These are phyloP conservation scores for Rhodotorula toruloides DNA, from an alignment of 768 basidiomycete species.

Conservation along the genomic window DNA sequence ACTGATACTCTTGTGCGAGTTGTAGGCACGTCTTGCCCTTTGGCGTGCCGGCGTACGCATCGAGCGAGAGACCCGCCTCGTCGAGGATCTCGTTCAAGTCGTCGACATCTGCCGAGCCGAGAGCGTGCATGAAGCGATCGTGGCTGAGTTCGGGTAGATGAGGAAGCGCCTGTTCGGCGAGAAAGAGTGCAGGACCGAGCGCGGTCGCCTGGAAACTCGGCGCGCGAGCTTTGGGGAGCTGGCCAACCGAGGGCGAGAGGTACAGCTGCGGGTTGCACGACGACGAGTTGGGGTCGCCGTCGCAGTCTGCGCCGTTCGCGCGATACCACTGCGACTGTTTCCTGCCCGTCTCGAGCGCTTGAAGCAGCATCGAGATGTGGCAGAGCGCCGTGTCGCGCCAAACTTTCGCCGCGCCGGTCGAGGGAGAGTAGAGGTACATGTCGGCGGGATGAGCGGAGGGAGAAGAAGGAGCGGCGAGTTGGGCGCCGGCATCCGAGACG, in stretches of 20 bases:
- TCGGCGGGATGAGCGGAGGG: background rate
- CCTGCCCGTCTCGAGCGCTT: constrained; percentile 14
- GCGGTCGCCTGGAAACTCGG: constrained; percentile 36
- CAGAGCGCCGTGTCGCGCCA: constrained; percentile 35
- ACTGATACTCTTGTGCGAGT: constrained; percentile 20
- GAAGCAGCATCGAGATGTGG: constrained; percentile 35
- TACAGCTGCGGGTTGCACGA: background rate
- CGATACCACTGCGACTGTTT: background rate
- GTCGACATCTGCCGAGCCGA: constrained; percentile 17
- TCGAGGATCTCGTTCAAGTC: constrained; percentile 24
- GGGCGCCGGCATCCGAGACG: constrained; percentile 14
- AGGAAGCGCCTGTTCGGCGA: constrained; percentile 6
- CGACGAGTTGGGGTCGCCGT: background rate
- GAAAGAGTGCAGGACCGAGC: constrained; percentile 33
- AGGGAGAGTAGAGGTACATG: constrained; percentile 29
- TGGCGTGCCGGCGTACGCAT: background rate
- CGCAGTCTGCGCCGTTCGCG: background rate
- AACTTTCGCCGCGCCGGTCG: constrained; percentile 20
- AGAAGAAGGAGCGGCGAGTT: background rate
- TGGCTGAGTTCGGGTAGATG: constrained; percentile 18
- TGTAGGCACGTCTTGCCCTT: constrained; percentile 15
- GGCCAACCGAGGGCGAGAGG: too few species aligned
- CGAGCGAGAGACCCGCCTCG: constrained; percentile 5
- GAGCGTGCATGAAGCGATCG: constrained; percentile 19
- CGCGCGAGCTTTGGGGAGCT: constrained; percentile 19